Conservation (phyloP, 108 stramenopile species). For the Skeletonema menzelii region DNA sequence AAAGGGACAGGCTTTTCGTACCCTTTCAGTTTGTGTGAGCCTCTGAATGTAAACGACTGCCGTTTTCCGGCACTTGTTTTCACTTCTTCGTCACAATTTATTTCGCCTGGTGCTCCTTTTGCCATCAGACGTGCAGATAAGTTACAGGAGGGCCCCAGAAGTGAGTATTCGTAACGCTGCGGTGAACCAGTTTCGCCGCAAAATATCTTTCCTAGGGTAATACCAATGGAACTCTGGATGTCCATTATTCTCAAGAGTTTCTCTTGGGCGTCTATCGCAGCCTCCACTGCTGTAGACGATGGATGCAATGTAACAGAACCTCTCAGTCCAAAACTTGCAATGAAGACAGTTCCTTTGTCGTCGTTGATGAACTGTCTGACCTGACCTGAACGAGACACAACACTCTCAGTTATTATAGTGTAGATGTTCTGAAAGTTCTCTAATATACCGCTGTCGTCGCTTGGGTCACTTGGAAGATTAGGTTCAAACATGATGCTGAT, state of each 20-base stretch:
- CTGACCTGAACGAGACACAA: slow-evolving; percentile 40
- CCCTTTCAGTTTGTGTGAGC: slow-evolving; percentile 19
- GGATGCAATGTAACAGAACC: slow-evolving; percentile 24
- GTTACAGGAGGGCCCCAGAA: slow-evolving; percentile 45
- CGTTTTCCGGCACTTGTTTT: slow-evolving; percentile 3
- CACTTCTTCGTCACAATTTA: slow-evolving; percentile 28
- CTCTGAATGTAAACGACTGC: slow-evolving; percentile 5
- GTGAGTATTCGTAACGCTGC: slow-evolving; percentile 36
- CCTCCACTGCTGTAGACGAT: slow-evolving; percentile 19
- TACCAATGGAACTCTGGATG: slow-evolving; percentile 29
- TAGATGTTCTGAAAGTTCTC: slow-evolving; percentile 24
- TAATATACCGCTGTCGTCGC: slow-evolving; percentile 9
- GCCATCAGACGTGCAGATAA: slow-evolving; percentile 54
- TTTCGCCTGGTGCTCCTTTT: slow-evolving; percentile 18
- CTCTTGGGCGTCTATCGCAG: slow-evolving; percentile 17
- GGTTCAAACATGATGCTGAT: slow-evolving; percentile 23
- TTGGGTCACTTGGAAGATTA: slow-evolving; percentile 15
- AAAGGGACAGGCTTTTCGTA: slow-evolving; percentile 18
- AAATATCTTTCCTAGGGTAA: slow-evolving; percentile 45
- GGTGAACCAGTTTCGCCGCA: slow-evolving; percentile 44
- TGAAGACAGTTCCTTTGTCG: slow-evolving; percentile 49
- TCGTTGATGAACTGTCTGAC: slow-evolving; percentile 59
- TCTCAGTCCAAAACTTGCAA: slow-evolving; percentile 27
- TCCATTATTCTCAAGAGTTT: slow-evolving; percentile 25
- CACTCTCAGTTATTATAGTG: slow-evolving; percentile 17